These are phyloP conservation scores for Quercus agrifolia DNA, from an alignment of 306 rosid species.

Conservation along the genomic window DNA sequence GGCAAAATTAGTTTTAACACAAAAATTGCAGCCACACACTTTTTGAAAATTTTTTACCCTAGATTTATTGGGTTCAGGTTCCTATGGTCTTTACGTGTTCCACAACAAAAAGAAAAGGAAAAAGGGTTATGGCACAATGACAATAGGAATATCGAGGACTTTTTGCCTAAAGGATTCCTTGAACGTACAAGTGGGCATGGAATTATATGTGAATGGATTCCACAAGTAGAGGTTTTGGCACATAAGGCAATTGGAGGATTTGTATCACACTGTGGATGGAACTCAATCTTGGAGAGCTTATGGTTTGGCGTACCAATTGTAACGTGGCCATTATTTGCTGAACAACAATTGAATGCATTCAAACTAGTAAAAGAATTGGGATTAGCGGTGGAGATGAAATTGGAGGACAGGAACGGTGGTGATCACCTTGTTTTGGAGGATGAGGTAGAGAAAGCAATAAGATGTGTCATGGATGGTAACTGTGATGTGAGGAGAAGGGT, in stretches of 20 bases:
- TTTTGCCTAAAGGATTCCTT: too few relatives aligned
- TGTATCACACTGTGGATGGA: background rate
- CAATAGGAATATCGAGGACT: background rate
- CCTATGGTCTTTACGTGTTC: slow-evolving; percentile 45
- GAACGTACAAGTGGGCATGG: too few relatives aligned
- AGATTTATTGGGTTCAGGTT: slow-evolving; percentile 10
- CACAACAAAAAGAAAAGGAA: background rate
- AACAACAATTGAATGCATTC: background rate
- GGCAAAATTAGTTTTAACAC: too few relatives aligned
- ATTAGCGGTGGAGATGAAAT: background rate
- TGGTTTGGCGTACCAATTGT: background rate
- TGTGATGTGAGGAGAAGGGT: too few relatives aligned
- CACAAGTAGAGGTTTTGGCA: too few relatives aligned
- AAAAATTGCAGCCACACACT: too few relatives aligned
- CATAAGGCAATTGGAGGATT: background rate
- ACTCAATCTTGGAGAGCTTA: background rate
- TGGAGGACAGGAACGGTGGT: too few relatives aligned
- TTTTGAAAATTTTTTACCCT: too few relatives aligned
- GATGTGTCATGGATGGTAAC: too few relatives aligned
- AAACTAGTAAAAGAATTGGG: background rate
- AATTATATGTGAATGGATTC: too few relatives aligned
- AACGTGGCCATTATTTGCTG: background rate
- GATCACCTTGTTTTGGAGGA: too few relatives aligned
- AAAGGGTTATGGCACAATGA: slow-evolving; percentile 17
- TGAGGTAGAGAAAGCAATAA: too few relatives aligned